These are phyloP conservation scores for Hypomontagnella monticulosa DNA, from an alignment of 495 filamentous ascomycete genomes.

Conservation along the genomic window DNA sequence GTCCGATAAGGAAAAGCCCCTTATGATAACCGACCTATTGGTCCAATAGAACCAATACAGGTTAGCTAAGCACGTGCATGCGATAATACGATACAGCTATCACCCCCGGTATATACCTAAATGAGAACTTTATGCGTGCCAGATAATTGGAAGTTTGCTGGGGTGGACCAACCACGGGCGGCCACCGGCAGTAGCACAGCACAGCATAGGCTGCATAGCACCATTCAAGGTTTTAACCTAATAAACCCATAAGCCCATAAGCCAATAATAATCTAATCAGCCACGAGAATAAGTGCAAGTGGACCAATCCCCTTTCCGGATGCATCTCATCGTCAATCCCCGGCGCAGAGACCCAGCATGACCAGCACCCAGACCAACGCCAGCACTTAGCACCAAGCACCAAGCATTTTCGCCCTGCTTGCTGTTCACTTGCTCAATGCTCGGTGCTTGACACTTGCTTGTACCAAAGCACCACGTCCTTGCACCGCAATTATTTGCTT, in stretches of 20 bases:
- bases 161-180: slow-evolving; percentile 9
- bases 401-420: background rate
- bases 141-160: slow-evolving; percentile 6
- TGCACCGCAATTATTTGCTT: slow-evolving; percentile 35
- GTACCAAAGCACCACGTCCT: background rate
- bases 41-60: background rate
- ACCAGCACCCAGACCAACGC: background rate
- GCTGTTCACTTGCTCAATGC: too few relatives aligned
- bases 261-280: slow-evolving; percentile 23
- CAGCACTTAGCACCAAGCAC: background rate
- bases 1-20: background rate
- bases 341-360: background rate
- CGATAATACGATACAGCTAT: slow-evolving; percentile 16
- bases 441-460: too few relatives aligned
- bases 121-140: slow-evolving; percentile 38
- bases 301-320: slow-evolving; percentile 41
- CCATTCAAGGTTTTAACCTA: slow-evolving; percentile 31
- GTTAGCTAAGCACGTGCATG: slow-evolving; percentile 4
- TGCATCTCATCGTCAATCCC: slow-evolving; percentile 35
- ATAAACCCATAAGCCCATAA: too few relatives aligned
- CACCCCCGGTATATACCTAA: slow-evolving; percentile 35
- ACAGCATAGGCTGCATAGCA: background rate
- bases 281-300: slow-evolving; percentile 6
- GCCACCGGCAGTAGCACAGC: background rate
- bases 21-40: too few relatives aligned